A percentile compares a stretch with the other conserved stretches of the same genome.
Evolutionary conservation across 2,329 filamentous ascomycete genomes (phyloP).

Genomic region (Fusarium irregulare): DNA sequence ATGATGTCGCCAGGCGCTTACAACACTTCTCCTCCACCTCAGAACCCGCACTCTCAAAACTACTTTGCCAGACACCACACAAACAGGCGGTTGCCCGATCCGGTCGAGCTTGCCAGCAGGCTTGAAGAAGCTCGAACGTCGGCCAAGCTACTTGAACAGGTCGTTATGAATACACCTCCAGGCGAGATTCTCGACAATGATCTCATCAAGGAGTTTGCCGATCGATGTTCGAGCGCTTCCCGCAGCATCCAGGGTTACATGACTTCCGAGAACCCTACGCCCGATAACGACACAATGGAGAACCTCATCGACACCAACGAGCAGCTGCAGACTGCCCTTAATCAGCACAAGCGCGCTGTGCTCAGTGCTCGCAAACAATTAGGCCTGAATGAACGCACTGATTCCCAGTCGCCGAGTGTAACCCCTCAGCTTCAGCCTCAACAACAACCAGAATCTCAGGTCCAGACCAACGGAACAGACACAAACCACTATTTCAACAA

Average conservation of each 20-base stretch:
- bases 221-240: constrained; percentile 84
- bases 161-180: constrained; percentile 85
- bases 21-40: constrained; percentile 22
- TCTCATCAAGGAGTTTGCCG: constrained; percentile 91
- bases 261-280: constrained; percentile 78
- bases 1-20: constrained; percentile 27
- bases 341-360: constrained; percentile 84
- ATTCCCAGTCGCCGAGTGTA: constrained; percentile 45
- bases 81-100: constrained; percentile 68
- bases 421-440: constrained; percentile 38
- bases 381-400: constrained; percentile 51
- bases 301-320: constrained; percentile 95
- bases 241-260: constrained; percentile 89
- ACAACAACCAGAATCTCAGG: constrained; percentile 14
- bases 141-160: constrained; percentile 90
- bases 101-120: constrained; percentile 81
- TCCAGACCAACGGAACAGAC: constrained; percentile 44
- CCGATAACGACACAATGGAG: constrained; percentile 94
- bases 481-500: constrained; percentile 42
- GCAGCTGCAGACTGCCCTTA: constrained; percentile 83
- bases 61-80: constrained; percentile 67
- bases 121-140: constrained; percentile 92
- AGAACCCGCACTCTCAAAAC: constrained; percentile 61
- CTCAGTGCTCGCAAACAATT: constrained; percentile 70
- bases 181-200: constrained; percentile 83